Conservation (phyloP, 2,329 filamentous ascomycete genomes). For the Golovinomyces cichoracearum region DNA sequence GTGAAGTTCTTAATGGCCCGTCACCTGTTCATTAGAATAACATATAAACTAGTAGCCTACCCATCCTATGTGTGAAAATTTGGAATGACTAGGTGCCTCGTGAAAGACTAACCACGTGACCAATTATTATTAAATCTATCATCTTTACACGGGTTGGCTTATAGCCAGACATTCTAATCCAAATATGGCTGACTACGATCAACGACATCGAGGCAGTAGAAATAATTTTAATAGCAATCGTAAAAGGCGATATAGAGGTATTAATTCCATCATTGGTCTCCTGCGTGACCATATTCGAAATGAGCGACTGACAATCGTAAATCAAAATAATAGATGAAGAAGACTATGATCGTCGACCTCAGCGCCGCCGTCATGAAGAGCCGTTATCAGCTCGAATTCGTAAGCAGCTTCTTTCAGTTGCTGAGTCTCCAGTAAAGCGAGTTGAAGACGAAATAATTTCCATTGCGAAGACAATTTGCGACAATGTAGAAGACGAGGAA, state of each 20-base stretch:
- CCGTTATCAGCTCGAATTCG: constrained; percentile 46
- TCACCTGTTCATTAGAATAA: background rate
- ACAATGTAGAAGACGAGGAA: constrained; percentile 67
- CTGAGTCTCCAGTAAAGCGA: constrained; percentile 53
- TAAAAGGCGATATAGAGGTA: constrained; percentile 63
- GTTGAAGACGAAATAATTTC: constrained; percentile 54
- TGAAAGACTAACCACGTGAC: too few relatives aligned
- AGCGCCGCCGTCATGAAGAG: constrained; percentile 48
- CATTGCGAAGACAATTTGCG: constrained; percentile 51
- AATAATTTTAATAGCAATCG: constrained; percentile 28
- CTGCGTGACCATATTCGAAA: background rate
- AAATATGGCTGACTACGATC: constrained; percentile 28
- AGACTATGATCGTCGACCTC: constrained; percentile 46
- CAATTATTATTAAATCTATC: too few relatives aligned
- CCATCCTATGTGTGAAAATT: background rate
- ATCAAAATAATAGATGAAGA: constrained; percentile 35
- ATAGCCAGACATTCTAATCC: background rate
- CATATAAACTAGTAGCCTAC: background rate
- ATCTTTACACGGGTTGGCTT: too few relatives aligned
- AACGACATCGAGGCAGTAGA: constrained; percentile 13
- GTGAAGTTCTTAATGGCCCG: background rate
- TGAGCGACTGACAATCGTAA: constrained; percentile 9
- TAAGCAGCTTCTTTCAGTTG: constrained; percentile 53
- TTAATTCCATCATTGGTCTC: background rate
- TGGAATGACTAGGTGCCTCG: background rate